Conservation (phyloP, 805 yeast genomes). For the Kregervanrija delftensis region DNA sequence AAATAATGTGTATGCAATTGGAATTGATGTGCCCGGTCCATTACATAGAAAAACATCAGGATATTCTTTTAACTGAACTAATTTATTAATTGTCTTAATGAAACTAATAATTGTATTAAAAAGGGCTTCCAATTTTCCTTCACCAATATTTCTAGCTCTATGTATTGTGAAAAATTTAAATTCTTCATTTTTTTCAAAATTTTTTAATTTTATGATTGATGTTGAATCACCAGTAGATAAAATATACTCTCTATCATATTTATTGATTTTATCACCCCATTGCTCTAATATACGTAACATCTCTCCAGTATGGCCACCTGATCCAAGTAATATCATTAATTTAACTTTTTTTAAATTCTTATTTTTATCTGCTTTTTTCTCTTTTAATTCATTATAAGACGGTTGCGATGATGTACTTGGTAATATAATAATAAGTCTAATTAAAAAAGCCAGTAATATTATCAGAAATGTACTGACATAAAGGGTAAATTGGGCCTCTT, state of each 20-base stretch:
- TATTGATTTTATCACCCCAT: conserved; percentile 20
- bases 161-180: conserved; percentile 24
- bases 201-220: conserved; percentile 33
- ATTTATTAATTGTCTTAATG: conserved; percentile 11
- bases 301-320: conserved; percentile 97
- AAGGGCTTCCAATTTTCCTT: conserved; percentile 26
- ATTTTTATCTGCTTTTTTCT: too few species aligned
- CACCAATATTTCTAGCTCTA: conserved; percentile 33
- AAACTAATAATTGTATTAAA: conserved; percentile 29
- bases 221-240: conserved; percentile 41
- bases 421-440: conserved; percentile 17
- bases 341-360: conserved; percentile 2
- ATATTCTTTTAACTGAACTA: conserved; percentile 6
- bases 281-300: conserved; percentile 64
- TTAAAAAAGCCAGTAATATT: background rate
- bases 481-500: conserved; percentile 19
- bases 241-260: conserved; percentile 23
- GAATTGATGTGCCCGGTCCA: conserved; percentile 82
- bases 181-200: conserved; percentile 27
- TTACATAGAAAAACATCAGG: conserved; percentile 40
- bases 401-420: conserved; percentile 14
- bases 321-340: conserved; percentile 69
- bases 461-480: conserved; percentile 8
- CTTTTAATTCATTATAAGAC: background rate
- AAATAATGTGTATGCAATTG: conserved; percentile 55